Conservation (phyloP, 257 asterid genomes). For the Jasminum sambac region DNA sequence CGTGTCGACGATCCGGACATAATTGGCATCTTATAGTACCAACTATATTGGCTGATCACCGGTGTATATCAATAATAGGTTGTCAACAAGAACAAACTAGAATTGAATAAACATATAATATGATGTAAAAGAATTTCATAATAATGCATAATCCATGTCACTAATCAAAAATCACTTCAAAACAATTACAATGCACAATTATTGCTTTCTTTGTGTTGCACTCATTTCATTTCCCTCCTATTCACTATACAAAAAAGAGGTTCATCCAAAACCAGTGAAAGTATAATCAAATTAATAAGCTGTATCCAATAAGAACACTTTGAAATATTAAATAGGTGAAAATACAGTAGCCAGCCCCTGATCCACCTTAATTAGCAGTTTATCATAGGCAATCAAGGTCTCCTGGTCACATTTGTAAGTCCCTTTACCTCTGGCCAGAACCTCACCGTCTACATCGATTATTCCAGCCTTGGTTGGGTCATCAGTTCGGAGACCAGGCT, state of each 20-base stretch:
- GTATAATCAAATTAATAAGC: neutral
- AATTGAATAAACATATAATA: neutral
- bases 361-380: conserved; percentile 60
- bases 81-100: neutral
- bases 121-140: neutral
- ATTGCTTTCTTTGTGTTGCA: neutral
- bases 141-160: neutral
- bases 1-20: too few relatives aligned
- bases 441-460: conserved; percentile 61
- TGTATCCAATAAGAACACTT: neutral
- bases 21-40: too few relatives aligned
- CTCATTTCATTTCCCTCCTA: neutral
- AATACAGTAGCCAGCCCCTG: conserved; percentile 90
- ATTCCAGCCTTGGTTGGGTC: conserved; percentile 49
- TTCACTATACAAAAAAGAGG: neutral
- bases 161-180: neutral
- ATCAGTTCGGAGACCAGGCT: conserved; percentile 63
- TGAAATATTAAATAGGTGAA: conserved; percentile 49
- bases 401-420: conserved; percentile 62
- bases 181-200: neutral
- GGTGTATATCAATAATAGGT: too few relatives aligned
- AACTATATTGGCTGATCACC: too few relatives aligned
- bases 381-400: conserved; percentile 72
- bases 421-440: conserved; percentile 80
- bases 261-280: neutral